Conservation (phyloP, 139 green algal genomes). For the Nannochloris sp. region DNA sequence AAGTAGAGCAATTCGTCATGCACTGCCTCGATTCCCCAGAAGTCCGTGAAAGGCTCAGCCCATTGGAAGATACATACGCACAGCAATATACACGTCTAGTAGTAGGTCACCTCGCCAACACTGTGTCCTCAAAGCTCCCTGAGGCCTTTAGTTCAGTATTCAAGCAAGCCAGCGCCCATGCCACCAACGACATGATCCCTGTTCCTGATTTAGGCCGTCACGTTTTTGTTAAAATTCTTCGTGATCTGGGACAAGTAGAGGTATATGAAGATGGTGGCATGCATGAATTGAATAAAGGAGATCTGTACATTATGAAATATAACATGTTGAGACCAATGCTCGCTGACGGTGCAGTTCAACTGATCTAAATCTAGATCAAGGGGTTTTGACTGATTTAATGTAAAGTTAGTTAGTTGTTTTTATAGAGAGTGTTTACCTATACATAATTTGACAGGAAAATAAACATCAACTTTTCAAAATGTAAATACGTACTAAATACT, state of each 20-base stretch:
- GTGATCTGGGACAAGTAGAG: slow-evolving; percentile 32
- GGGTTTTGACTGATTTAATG: no score
- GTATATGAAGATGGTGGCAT: slow-evolving; percentile 36
- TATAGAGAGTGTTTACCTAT: no score
- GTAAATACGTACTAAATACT: no score
- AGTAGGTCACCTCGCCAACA: slow-evolving; percentile 28
- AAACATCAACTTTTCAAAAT: no score
- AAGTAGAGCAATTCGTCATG: slow-evolving; percentile 40
- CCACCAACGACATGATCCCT: slow-evolving; percentile 35
- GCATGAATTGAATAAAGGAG: slow-evolving; percentile 35
- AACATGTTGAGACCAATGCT: slow-evolving; percentile 25
- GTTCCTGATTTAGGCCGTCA: slow-evolving; percentile 31
- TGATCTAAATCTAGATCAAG: no score
- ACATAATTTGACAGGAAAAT: no score
- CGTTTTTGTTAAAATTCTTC: slow-evolving; percentile 40
- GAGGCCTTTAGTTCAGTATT: slow-evolving; percentile 33
- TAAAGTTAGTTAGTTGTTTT: no score
- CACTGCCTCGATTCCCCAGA: slow-evolving; percentile 30
- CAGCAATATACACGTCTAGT: slow-evolving; percentile 29
- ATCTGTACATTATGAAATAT: slow-evolving; percentile 47
- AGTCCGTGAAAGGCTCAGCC: slow-evolving; percentile 16
- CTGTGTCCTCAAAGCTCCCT: slow-evolving; percentile 25
- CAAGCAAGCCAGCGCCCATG: slow-evolving; percentile 25
- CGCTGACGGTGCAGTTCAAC: slow-evolving; percentile 18
- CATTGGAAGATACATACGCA: slow-evolving; percentile 25